Base-by-base conservation (phyloP, 495 filamentous ascomycete genomes). In the Chlorociboria aeruginascens region DNA sequence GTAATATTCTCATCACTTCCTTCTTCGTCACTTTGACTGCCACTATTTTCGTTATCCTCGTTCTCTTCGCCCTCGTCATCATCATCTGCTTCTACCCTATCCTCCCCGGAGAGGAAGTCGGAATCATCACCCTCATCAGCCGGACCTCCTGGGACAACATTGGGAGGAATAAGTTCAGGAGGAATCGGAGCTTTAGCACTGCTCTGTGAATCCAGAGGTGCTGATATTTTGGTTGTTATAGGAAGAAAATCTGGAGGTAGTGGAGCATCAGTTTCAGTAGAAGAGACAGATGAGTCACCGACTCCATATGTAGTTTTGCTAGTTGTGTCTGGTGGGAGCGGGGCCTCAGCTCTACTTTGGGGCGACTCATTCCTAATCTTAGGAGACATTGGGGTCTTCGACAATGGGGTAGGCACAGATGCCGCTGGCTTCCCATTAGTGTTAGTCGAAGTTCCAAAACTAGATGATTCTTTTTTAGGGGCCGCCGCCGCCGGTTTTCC, bases 291-390 rank as follows among this genome's bases (percentile, higher is more conserved):
- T 25, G 81, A 81, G 45, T 86, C 81, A 28, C 81, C 77, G 45
- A 79, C 63, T 31, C 70, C 69, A 62, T 80, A 86, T 39, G 59
- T 68, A 50, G 70, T 68, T 66, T 80, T 82, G 67, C 78, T 87
- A 16, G 81, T 85, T 37, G 83, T 62, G 50, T 89, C 82, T n/a
- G 85, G 85, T 30, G 86, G 86, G 32, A 89, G 63, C 43, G 87
- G 85, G 11, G 73, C 59, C 55, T 81, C 76, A 39, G 13, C 2
- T 9, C 31, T 30, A 33, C 3, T 12, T 9, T 42, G 50, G n/a
- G 13, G 14, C 38, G 54, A 49, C 37, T 68, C 65, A 32, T 60
- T 33, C 53, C 70, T 70, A 40, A 64, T 52, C 52, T 63, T 61
- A 9, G 63, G 62, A n/a, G 56, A 49, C 14, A 45, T 7, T 2